Base-by-base conservation (phyloP, 495 filamentous ascomycete genomes). In the Xylaria cubensis region DNA sequence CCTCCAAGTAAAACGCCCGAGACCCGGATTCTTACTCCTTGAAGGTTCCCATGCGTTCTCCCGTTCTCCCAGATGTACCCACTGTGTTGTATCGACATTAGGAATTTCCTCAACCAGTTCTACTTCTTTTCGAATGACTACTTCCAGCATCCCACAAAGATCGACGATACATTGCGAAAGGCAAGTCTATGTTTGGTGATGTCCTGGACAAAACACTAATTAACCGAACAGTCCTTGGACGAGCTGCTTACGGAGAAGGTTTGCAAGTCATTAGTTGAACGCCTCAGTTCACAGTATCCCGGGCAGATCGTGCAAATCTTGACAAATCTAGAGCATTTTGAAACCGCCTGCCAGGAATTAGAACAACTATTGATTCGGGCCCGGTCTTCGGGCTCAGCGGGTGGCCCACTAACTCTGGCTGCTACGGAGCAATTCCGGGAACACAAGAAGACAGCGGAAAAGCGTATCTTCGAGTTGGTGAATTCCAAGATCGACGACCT, bases 51-150 rank as follows among this genome's bases (percentile, higher is more conserved):
- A 4, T 94, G 91, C 78, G 92, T 97, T 65, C 84, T 99, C 17
- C 96, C 96, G 15, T 99, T 99, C 79, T 98, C 95, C 48, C 95
- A 98, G 72, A 98, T 99, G 96, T 99, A 98, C 79, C 95, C 95
- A 5, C 86, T 97, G 42, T 97, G 95, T 82, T 99, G 96, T 84
- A 97, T 97, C 74, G 93, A 98, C 75, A 98, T 99, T 75, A 89
- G 95, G 34, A 97, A 97, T 77, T 97, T 98, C 77, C 84, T 97
- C 36, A 97, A 97, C 79, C 94, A 97, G 77, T 97, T 98, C 72
- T 97, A 97, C 79, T 92, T 94, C 79, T 98, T 97, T 76, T 93
- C 93, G 6, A 94, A 97, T 74, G 94, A 97, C 72, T 93, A 97
- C 74, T 98, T 98, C 78, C 90, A 94, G 34, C 91, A 96, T 67